phyloP scores from a whole-genome alignment of 345 rosid species.

The Gossypium anomalum region DNA sequence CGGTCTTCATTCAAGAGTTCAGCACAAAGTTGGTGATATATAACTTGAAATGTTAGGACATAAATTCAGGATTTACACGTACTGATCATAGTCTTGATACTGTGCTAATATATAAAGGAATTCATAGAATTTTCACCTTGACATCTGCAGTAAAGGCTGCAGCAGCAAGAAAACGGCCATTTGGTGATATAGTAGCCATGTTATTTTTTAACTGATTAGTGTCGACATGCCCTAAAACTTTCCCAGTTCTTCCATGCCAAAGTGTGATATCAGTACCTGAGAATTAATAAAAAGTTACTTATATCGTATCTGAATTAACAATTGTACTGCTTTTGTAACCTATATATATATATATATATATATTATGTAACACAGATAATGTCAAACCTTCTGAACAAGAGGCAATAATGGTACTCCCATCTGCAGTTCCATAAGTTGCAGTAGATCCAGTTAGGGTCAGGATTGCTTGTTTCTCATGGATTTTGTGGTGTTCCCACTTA shows the following conservation, averaged over 20 bases:
- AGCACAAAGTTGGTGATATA: background rate
- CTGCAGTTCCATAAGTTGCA: conserved; percentile 81
- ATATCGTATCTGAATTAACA: background rate
- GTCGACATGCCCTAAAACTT: conserved; percentile 71
- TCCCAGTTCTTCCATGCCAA: conserved; percentile 96
- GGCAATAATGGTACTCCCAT: conserved; percentile 76
- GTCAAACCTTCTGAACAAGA: conserved; percentile 86
- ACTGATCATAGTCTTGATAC: background rate
- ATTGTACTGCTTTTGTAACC: background rate
- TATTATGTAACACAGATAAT: background rate
- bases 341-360: background rate
- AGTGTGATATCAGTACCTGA: conserved; percentile 88
- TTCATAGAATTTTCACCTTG: conserved; percentile 43
- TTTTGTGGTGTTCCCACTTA: conserved; percentile 84
- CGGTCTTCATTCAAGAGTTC: background rate
- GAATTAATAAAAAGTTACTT: conserved; percentile 15
- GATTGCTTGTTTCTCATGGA: conserved; percentile 58
- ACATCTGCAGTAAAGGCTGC: conserved; percentile 99
- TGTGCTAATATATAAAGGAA: background rate
- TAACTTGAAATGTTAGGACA: background rate
- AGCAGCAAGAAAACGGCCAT: conserved; percentile 96
- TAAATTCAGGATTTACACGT: background rate
- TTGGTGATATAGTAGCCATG: conserved; percentile 88
- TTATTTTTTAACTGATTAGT: conserved; percentile 92
- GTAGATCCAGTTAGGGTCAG: conserved; percentile 64